Evolutionary conservation across 2,329 filamentous ascomycete genomes (phyloP), one percentile per base, ranked within the genome.

Genomic region (Apiospora pterosperma): DNA sequence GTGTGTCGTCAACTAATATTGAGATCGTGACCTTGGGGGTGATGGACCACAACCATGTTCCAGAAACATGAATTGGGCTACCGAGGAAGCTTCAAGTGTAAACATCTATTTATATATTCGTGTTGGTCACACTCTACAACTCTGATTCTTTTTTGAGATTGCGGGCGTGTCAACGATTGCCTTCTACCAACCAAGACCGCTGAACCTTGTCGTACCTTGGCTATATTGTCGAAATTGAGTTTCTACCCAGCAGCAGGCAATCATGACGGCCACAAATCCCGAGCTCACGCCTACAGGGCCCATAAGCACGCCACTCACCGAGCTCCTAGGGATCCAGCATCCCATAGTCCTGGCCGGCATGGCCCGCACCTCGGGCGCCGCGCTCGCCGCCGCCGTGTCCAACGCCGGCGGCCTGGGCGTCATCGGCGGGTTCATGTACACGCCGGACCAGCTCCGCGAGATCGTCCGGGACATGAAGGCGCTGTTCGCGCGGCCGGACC

Each of bases 311-410:
- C 92, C 92, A 2, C 85, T 97, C 41, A 94, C 90, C 68, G 83
- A 83, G 63, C 88, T 97, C 62, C 86, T 97, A 62, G 87, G 88
- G 28, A 97, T 97, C 78, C 83, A 90, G 70, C 93, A 97, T 80
- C 95, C 95, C 44, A 90, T 98, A 77, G 82, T 97, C 70, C 91
- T 97, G 23, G 95, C 95, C 38, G 95, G 95, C 72, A 98, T 98
- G 95, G 94, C 95, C 2, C 88, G 91, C 67, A 92, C 92, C 11
- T 94, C 92, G 0, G 90, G 90, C 66, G 92, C 90, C 0, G 84
- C 84, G 21, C 88, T 97, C 59, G 93, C 92, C 8, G 93, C 93
- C 3, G 92, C 93, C 6, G 92, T 97, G 41, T 96, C 91, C 74
- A 96, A 96, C 75, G 92, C 93, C 1, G 93, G 93, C 67, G 93